Conservation (phyloP, 768 basidiomycete species). For the Leccinum subgranulosum region DNA sequence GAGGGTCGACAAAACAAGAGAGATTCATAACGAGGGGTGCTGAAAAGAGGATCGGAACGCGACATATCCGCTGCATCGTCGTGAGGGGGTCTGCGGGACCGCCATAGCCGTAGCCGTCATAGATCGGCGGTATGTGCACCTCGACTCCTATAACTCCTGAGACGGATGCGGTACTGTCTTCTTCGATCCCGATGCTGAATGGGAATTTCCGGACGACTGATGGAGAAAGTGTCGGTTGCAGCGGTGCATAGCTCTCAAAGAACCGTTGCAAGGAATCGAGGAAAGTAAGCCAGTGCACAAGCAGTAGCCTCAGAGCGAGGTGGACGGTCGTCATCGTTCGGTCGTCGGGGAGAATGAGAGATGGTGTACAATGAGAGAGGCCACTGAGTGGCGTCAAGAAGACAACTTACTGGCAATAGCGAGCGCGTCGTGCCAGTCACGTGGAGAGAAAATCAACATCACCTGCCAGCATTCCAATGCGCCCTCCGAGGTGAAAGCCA, state of each 20-base stretch:
- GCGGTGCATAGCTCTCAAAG: slow-evolving; percentile 8
- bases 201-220: no score
- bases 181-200: background rate
- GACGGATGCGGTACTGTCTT: background rate
- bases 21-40: background rate
- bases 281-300: slow-evolving; percentile 15
- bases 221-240: background rate
- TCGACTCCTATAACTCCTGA: background rate
- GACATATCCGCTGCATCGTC: slow-evolving; percentile 1
- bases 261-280: slow-evolving; percentile 10
- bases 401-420: no score
- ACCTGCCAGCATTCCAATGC: background rate
- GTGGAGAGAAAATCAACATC: slow-evolving; percentile 19
- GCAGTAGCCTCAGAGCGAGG: slow-evolving; percentile 4
- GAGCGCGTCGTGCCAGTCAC: slow-evolving; percentile 16
- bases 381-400: background rate
- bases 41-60: slow-evolving; percentile 3
- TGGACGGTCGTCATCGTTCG: background rate
- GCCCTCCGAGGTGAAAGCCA: background rate
- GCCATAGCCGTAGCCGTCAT: background rate
- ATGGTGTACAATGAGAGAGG: background rate
- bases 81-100: background rate
- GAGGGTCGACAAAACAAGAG: background rate
- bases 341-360: background rate
- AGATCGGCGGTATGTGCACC: background rate